Evolutionary conservation across 1,139 yeast species (phyloP), one percentile per base, ranked within the genome.

Genomic region (Magnusiomyces magnusii): DNA sequence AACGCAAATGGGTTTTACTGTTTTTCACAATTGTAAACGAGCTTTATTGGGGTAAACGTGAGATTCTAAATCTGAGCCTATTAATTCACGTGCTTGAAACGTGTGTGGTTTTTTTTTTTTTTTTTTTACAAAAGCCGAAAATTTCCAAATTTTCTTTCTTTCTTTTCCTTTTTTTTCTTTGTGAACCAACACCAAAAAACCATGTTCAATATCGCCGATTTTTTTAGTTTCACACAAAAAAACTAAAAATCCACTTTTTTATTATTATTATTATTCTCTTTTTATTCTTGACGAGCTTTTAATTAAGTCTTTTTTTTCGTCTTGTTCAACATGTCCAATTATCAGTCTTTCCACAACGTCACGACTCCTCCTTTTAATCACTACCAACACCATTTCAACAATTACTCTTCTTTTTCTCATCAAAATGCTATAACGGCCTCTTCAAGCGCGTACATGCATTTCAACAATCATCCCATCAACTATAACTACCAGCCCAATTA

Each of bases 201-300:
- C 19, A 10, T 47, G 31, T 9, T 19, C 44, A 39, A n/a, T 39
- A 39, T 39, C 44, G 44, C 17, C 3, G 19, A 39, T 39, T 17
- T 17, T 19, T n/a, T n/a, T n/a, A n/a, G n/a, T n/a, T n/a, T n/a
- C n/a, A n/a, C n/a, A n/a, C n/a, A n/a, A n/a, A n/a, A n/a, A n/a
- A 39, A 10, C 10, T 3, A 31, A 7, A 31, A n/a, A 39, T 3
- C 44, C 17, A 10, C 17, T 5, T n/a, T n/a, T 39, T n/a, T 39
- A 39, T 39, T 39, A 15, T 39, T 10, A 9, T 15, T 39, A 9
- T 10, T n/a, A 10, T 19, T 39, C 10, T 15, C 17, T 39, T 39
- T 17, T 39, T 39, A 39, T 17, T 5, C 31, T 47, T 36, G 64
- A 59, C 68, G 69, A 66, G 64, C 69, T 66, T 66, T 66, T 66